Evolutionary conservation across 192 early-diverging fungal species (phyloP), one percentile per base, ranked within the genome.

Genomic region (Spizellomyces sp.): DNA sequence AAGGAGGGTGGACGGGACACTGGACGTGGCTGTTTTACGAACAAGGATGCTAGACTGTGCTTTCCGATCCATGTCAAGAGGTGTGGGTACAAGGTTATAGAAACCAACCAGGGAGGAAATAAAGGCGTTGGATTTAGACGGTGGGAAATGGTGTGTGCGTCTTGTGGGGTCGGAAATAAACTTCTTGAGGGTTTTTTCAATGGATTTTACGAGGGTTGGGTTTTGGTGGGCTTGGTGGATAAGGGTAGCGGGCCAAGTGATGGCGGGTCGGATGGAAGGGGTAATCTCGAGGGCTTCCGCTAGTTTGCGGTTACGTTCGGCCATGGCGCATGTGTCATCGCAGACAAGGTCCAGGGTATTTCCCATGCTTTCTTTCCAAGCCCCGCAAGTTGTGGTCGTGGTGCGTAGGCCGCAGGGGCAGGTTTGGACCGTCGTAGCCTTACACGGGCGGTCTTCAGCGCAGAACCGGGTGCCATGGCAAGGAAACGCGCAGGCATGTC

Each of bases 391-490:
- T 7, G 87, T 76, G 60, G 89, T 82, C 42, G 82, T 79, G 0
- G 80, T 81, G 47, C 83, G 67, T 44, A 89, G 80, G 5, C 94
- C 95, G 77, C 96, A 98, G 45, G 81, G 80, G 74, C 96, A 98
- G 10, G 75, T 82, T 14, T 88, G 80, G 1, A 70, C 62, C 5
- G 96, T 79, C 43, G 61, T 73, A 5, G 83, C 73, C 22, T 79
- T 69, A 75, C 96, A 98, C 1, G 91, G 84, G 48, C 73, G 70
- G 44, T 90, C 84, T 74, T 95, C 92, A 45, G 90, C 84, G 76
- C 95, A 98, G 62, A 85, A 84, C 6, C 80, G 57, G 10, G 85
- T 86, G 21, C 84, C 90, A 73, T 98, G 96, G 75, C 96, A 98
- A 5, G 80, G 55, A 4, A 61, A 74, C 44, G 27, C 43, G 58